Evolutionary conservation across 306 rosid genomes (phyloP).

Genomic region (Elaeagnus macrophylla): DNA sequence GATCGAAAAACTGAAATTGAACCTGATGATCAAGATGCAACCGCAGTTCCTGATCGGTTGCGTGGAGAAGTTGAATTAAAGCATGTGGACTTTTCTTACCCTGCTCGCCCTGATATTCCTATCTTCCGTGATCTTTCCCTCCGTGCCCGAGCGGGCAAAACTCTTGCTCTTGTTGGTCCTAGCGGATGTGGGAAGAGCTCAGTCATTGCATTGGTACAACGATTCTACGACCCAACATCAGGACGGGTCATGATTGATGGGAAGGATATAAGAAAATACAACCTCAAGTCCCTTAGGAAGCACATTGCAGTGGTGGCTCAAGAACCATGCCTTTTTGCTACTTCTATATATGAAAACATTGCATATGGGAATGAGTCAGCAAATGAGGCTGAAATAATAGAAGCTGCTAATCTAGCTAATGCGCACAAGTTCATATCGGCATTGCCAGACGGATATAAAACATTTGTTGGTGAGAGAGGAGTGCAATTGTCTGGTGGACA

Average conservation of each 20-base stretch:
- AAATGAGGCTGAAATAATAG: constrained; percentile 80
- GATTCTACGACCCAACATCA: constrained; percentile 91
- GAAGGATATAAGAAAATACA: constrained; percentile 83
- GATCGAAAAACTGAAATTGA: constrained; percentile 97
- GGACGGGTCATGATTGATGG: constrained; percentile 86
- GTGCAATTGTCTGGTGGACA: constrained; percentile 92
- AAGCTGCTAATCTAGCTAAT: constrained; percentile 86
- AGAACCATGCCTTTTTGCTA: constrained; percentile 86
- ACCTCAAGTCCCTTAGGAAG: constrained; percentile 79
- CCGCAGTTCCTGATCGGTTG: constrained; percentile 67
- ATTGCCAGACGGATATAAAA: constrained; percentile 79
- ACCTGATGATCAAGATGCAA: constrained; percentile 78
- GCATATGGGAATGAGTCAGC: constrained; percentile 92
- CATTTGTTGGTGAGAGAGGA: constrained; percentile 94
- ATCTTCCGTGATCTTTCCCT: constrained; percentile 78
- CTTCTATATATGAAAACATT: constrained; percentile 77
- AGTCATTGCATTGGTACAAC: constrained; percentile 64
- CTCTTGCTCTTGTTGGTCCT: constrained; percentile 96
- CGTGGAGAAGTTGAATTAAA: constrained; percentile 95
- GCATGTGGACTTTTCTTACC: constrained; percentile 88
- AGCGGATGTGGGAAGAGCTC: constrained; percentile 99
- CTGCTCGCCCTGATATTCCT: constrained; percentile 80
- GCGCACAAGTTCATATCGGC: constrained; percentile 83
- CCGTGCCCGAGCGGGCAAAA: constrained; percentile 92
- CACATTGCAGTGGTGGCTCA: constrained; percentile 94